A percentile compares a stretch with the other conserved stretches of the same genome.
Conservation (phyloP, 2,329 filamentous ascomycete genomes). For the Sclerotiophoma versabilis region DNA sequence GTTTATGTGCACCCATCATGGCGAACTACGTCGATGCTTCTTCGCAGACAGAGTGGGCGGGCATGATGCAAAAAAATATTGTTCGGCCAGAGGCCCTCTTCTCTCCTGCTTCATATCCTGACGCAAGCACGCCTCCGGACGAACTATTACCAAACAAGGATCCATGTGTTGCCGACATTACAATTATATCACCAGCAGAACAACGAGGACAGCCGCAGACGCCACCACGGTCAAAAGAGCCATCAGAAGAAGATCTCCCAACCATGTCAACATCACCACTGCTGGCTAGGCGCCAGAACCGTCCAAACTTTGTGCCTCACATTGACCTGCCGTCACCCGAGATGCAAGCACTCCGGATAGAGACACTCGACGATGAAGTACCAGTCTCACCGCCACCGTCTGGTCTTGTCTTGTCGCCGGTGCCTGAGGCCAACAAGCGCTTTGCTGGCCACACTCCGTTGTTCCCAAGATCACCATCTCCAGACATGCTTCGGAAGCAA, state of each 20-base stretch:
- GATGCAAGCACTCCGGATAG: not conserved
- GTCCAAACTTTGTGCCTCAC: constrained; percentile 29
- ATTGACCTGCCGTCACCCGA: constrained; percentile 32
- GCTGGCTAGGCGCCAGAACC: constrained; percentile 33
- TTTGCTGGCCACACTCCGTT: constrained; percentile 50
- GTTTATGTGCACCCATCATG: constrained; percentile 27
- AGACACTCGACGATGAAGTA: constrained; percentile 32
- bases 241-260: not conserved
- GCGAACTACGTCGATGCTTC: constrained; percentile 38
- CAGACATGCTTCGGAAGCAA: constrained; percentile 3
- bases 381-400: constrained; percentile 44
- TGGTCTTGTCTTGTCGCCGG: constrained; percentile 37
- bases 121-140: constrained; percentile 41
- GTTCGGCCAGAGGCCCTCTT: constrained; percentile 35
- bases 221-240: constrained; percentile 4
- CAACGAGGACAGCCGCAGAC: constrained; percentile 9
- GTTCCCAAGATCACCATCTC: constrained; percentile 22
- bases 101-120: constrained; percentile 22
- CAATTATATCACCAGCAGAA: constrained; percentile 10
- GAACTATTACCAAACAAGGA: constrained; percentile 37
- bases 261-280: constrained; percentile 24
- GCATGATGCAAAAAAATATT: constrained; percentile 37
- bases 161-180: constrained; percentile 20
- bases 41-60: constrained; percentile 43
- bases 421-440: constrained; percentile 44